A percentile compares a stretch with the other conserved stretches of the same genome.
phyloP scores from a whole-genome alignment of 106 monocot genomes.

The Allium fistulosum region DNA sequence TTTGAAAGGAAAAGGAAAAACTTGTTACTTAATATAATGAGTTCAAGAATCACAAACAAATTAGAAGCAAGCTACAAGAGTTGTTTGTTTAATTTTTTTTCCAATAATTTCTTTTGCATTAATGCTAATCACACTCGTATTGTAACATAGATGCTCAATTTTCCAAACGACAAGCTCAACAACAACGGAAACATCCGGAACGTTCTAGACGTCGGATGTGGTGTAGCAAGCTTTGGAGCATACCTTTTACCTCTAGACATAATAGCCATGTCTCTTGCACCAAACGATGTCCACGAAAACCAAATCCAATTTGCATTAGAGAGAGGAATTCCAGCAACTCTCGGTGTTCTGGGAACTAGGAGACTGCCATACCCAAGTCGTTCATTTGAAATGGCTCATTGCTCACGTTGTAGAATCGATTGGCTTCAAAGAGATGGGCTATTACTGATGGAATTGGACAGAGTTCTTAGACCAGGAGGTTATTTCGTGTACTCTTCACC shows the following conservation, averaged over 20 bases:
- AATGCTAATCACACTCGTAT: too few relatives aligned
- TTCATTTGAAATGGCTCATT: slow-evolving; percentile 85
- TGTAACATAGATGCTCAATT: slow-evolving; percentile 61
- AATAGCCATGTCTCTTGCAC: slow-evolving; percentile 85
- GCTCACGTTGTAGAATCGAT: slow-evolving; percentile 89
- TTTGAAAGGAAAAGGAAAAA: too few relatives aligned
- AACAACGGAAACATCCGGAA: slow-evolving; percentile 69
- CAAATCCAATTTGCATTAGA: slow-evolving; percentile 95
- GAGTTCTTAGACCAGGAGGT: slow-evolving; percentile 79
- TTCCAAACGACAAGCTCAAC: slow-evolving; percentile 56
- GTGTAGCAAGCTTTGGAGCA: slow-evolving; percentile 88
- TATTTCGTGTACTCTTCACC: slow-evolving; percentile 90
- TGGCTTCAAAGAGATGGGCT: slow-evolving; percentile 93
- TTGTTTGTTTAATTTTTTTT: too few relatives aligned
- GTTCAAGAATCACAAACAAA: too few relatives aligned
- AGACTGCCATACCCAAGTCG: slow-evolving; percentile 76
- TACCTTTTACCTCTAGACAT: slow-evolving; percentile 67
- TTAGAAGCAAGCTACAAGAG: too few relatives aligned
- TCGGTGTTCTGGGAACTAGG: slow-evolving; percentile 78
- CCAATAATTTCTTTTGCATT: too few relatives aligned
- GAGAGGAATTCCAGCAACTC: slow-evolving; percentile 75
- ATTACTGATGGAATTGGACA: slow-evolving; percentile 67
- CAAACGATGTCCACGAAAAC: slow-evolving; percentile 91
- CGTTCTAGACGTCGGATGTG: slow-evolving; percentile 82
- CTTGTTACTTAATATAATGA: too few relatives aligned